Evolutionary conservation across 805 yeast species (phyloP).

Genomic region (Hanseniaspora osmophila): DNA sequence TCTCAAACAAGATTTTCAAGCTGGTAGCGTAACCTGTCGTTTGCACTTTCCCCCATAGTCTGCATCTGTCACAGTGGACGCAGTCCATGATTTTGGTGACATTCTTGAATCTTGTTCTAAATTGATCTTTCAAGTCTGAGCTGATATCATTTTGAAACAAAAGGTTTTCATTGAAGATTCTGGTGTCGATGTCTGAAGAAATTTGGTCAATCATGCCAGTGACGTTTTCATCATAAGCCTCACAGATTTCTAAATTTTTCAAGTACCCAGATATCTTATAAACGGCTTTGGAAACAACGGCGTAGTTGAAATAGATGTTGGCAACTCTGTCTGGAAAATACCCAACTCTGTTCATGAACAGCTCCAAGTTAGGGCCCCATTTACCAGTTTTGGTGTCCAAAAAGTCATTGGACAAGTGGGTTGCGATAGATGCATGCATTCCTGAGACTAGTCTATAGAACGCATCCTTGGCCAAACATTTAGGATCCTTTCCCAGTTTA

Average conservation of each 20-base stretch:
- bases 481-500: conserved; percentile 29
- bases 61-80: conserved; percentile 94
- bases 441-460: conserved; percentile 83
- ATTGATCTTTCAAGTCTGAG: conserved; percentile 60
- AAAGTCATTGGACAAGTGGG: conserved; percentile 79
- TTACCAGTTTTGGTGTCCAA: conserved; percentile 55
- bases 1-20: conserved; percentile 74
- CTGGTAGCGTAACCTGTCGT: conserved; percentile 97
- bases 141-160: conserved; percentile 33
- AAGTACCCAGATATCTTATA: conserved; percentile 47
- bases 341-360: conserved; percentile 85
- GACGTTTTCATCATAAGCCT: conserved; percentile 30
- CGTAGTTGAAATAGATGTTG: conserved; percentile 85
- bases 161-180: conserved; percentile 37
- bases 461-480: conserved; percentile 74
- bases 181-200: conserved; percentile 22
- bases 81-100: conserved; percentile 93
- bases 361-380: conserved; percentile 71
- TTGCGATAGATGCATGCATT: conserved; percentile 88
- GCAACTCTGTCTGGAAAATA: conserved; percentile 76
- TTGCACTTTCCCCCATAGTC: conserved; percentile 96
- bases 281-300: conserved; percentile 69
- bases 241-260: conserved; percentile 37
- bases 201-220: conserved; percentile 29
- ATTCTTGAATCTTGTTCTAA: conserved; percentile 72